Evolutionary conservation across 371 early-diverging fungal genomes (phyloP), one percentile per base, ranked within the genome.

Genomic region (Mortierella sp.): DNA sequence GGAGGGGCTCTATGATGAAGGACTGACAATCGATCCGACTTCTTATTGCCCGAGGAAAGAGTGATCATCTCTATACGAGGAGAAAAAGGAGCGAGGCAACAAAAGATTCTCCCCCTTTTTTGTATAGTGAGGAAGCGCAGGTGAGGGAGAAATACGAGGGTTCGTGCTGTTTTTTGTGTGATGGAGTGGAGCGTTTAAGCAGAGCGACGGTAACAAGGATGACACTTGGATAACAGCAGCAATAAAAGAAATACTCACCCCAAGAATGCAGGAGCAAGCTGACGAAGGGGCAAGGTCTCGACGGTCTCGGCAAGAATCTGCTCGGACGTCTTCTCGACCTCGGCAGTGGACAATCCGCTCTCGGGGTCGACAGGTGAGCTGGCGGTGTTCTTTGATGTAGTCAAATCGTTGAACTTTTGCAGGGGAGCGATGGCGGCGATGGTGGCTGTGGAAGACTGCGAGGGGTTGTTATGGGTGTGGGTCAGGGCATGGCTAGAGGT

Each of bases 271-370:
- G 86, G 86, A 11, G 77, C 34, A 13, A 86, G 80, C 50, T 86
- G 79, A 10, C 77, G 70, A 72, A 86, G 69, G 43, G 86, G 86
- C 34, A 86, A 51, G 21, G 86, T 86, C 57, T 79, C 28, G 11
- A 86, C 86, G 13, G 67, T 77, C 67, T 86, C 71, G 3, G 82
- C 72, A 28, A 86, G 69, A 51, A 86, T 86, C 74, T 86, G 77
- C 6, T 86, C 82, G 2, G 69, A 78, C 4, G 86, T 86, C 53
- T 82, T 69, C 64, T 81, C 86, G 40, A 64, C 37, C 50, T 79
- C 74, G 11, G 48, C 72, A 1, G 31, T 51, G 8, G 81, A 67
- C 9, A 80, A 21, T 1, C 81, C 81, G n/a, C 81, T 84, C 76
- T 84, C 85, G 40, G 77, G 78, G n/a, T 79, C 79, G 55, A 74